These are phyloP conservation scores for Diaporthe sp. DNA, from an alignment of 2,329 filamentous ascomycete species.

Conservation along the genomic window DNA sequence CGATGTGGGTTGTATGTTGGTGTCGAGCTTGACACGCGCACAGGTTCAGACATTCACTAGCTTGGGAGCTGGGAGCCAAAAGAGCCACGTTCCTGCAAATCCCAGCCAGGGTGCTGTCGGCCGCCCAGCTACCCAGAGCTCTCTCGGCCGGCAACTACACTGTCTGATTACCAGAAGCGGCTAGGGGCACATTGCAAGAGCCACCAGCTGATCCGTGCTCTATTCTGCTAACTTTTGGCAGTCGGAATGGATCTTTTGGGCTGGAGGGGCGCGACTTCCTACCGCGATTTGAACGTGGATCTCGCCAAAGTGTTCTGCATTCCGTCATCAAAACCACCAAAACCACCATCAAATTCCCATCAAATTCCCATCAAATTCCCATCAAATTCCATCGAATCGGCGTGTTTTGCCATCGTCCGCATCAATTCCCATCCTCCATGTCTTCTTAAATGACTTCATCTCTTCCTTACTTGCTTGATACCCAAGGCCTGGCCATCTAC, in stretches of 20 bases:
- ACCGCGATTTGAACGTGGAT: slow-evolving; percentile 15
- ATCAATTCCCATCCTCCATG: slow-evolving; percentile 1
- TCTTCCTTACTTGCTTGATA: background rate
- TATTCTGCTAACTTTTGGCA: background rate
- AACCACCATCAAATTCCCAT: background rate
- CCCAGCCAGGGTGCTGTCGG: slow-evolving; percentile 10
- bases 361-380: background rate
- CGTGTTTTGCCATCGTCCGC: background rate
- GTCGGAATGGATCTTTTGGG: background rate
- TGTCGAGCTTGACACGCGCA: slow-evolving; percentile 25
- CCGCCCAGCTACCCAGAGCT: slow-evolving; percentile 30
- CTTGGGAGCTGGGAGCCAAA: slow-evolving; percentile 15
- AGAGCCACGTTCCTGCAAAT: slow-evolving; percentile 39
- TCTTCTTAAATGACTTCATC: background rate
- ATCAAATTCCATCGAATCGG: slow-evolving; percentile 8
- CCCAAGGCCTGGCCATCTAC: slow-evolving; percentile 18
- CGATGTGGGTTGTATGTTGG: slow-evolving; percentile 9
- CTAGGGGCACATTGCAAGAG: background rate
- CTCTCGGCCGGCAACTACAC: slow-evolving; percentile 29
- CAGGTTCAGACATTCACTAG: slow-evolving; percentile 1
- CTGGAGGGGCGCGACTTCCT: slow-evolving; percentile 29
- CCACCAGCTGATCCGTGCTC: background rate
- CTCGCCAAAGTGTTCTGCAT: slow-evolving; percentile 22
- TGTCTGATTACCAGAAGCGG: background rate
- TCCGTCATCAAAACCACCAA: slow-evolving; percentile 21